These are phyloP conservation scores for Chaetoscypha palmicola DNA, from an alignment of 2,329 filamentous ascomycete species.

Conservation along the genomic window DNA sequence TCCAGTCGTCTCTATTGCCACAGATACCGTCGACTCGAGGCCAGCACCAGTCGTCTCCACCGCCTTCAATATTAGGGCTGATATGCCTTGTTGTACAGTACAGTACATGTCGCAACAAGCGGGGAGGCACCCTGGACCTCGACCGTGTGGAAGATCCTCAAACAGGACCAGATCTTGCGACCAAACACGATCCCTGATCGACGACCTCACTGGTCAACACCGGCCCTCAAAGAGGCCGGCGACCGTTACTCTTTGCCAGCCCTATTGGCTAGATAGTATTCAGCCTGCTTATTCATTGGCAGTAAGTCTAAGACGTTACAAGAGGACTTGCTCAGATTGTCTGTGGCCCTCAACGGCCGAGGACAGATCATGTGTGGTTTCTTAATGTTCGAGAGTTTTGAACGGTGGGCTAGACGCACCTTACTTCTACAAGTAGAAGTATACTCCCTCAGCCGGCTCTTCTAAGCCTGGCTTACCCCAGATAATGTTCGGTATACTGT, in stretches of 20 bases:
- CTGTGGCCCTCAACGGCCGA: constrained; percentile 3
- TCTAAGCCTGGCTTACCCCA: constrained; percentile 26
- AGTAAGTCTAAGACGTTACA: constrained; percentile 24
- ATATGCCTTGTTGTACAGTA: constrained; percentile 25
- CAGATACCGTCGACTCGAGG: constrained; percentile 4
- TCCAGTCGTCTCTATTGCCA: constrained; percentile 6
- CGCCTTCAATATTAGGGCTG: constrained; percentile 23
- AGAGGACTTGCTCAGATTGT: constrained; percentile 7
- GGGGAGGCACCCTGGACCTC: constrained; percentile 17
- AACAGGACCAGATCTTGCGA: constrained; percentile 27
- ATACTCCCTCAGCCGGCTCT: constrained; percentile 23
- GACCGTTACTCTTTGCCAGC: background rate
- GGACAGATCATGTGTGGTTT: constrained; percentile 9
- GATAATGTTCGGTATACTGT: constrained; percentile 24
- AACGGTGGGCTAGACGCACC: constrained; percentile 16
- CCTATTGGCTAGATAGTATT: constrained; percentile 13
- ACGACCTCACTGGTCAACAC: constrained; percentile 12
- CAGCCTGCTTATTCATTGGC: constrained; percentile 19
- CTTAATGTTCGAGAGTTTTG: background rate
- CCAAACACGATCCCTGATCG: constrained; percentile 24
- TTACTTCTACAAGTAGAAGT: too few relatives aligned
- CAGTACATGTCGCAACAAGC: constrained; percentile 19
- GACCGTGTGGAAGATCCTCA: constrained; percentile 28
- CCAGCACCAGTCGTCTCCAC: constrained; percentile 5
- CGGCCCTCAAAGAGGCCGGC: constrained; percentile 2